These are phyloP conservation scores for Phytopythium aichiense DNA, from an alignment of 352 stramenopile genomes.

Conservation along the genomic window DNA sequence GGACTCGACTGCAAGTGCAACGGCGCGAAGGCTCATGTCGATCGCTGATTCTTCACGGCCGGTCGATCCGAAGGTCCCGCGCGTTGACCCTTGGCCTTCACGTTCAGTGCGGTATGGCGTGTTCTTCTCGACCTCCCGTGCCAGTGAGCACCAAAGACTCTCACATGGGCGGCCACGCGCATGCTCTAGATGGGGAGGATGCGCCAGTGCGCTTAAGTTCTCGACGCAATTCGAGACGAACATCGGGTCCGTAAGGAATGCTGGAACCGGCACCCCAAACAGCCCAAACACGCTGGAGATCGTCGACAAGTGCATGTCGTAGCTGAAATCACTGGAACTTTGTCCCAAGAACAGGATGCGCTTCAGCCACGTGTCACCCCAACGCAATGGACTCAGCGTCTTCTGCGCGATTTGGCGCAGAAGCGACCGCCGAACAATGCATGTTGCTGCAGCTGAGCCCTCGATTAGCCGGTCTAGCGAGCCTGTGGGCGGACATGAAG, in stretches of 20 bases:
- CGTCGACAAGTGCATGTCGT: slow-evolving; percentile 29
- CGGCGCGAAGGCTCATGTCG: slow-evolving; percentile 16
- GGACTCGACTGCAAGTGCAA: slow-evolving; percentile 20
- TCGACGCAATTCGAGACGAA: slow-evolving; percentile 28
- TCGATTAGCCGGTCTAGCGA: slow-evolving; percentile 31
- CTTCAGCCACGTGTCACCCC: slow-evolving; percentile 28
- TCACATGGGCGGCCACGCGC: slow-evolving; percentile 36
- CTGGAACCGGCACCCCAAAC: neutral
- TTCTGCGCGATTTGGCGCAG: slow-evolving; percentile 16
- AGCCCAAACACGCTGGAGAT: slow-evolving; percentile 19
- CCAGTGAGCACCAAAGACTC: slow-evolving; percentile 58
- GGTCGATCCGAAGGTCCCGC: neutral
- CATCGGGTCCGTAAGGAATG: slow-evolving; percentile 18
- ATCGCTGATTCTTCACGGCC: slow-evolving; percentile 10
- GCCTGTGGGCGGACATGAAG: slow-evolving; percentile 12
- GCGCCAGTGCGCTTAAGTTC: slow-evolving; percentile 23
- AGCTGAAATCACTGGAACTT: slow-evolving; percentile 31
- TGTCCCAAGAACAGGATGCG: slow-evolving; percentile 27
- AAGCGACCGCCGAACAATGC: slow-evolving; percentile 22
- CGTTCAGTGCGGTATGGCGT: neutral
- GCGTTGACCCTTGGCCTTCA: neutral
- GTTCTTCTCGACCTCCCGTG: slow-evolving; percentile 45
- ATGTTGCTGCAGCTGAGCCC: slow-evolving; percentile 23
- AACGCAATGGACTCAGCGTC: slow-evolving; percentile 30
- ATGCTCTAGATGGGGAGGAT: slow-evolving; percentile 34